Evolutionary conservation across 2,329 filamentous ascomycete genomes (phyloP), one percentile per base, ranked within the genome.

Genomic region (Stachybotrys chartarum): DNA sequence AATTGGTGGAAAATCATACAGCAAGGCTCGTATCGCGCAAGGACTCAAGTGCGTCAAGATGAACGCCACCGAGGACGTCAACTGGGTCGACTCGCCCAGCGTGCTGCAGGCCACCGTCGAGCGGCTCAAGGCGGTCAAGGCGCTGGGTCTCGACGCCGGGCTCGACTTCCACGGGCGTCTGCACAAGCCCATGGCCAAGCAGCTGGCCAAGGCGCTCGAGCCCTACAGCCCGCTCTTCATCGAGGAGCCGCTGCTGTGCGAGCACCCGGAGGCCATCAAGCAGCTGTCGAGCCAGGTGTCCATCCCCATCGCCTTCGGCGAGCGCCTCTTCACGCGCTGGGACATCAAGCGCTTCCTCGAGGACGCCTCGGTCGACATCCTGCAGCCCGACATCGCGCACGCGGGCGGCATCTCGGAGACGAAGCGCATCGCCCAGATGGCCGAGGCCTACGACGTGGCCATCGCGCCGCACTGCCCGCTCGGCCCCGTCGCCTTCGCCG

Each of bases 131-230:
- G 74, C 78, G 0, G 86, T 91, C n/a, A 88, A 86, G 66, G 75
- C 77, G 0, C 70, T 88, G 0, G 86, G 86, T 2, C 78, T 91
- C 61, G 86, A 90, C 56, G 86, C 79, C 1, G 87, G 83, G 3
- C 76, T 91, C 45, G 87, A 91, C 63, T 90, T 90, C 69, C 87
- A 91, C 66, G 87, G 87, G 14, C 80, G 86, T 24, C 73, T 89
- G 1, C 87, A 90, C 70, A 86, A 85, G 59, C 84, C 85, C 32
- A 90, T 90, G 86, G 86, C 86, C 0, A 88, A 88, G 62, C 86
- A 90, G 61, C 77, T 90, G 12, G 84, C 84, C 7, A 80, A 78
- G 57, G 75, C 79, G 1, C 75, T 90, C 0, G 85, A 87, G 61
- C 84, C 85, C 0, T 77, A 88, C 61, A 75, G 75, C 1, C 86